Conservation (phyloP, 768 basidiomycete genomes). For the Xerocomus spinulosus region DNA sequence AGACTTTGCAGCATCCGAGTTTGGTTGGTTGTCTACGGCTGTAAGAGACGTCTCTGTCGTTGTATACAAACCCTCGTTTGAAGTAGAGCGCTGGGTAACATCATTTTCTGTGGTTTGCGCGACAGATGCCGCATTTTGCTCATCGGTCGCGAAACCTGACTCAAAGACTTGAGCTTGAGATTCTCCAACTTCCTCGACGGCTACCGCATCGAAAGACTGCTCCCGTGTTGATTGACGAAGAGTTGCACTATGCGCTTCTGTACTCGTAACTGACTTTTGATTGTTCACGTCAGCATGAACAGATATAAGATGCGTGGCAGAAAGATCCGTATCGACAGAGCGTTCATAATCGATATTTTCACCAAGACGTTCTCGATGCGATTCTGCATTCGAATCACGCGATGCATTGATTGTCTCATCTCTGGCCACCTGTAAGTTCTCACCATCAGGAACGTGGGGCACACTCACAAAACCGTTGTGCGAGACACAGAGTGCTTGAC, state of each 20-base stretch:
- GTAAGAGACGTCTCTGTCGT: not conserved
- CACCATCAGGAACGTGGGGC: not conserved
- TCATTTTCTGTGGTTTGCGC: not conserved
- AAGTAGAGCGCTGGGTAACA: not conserved
- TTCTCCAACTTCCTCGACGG: not conserved
- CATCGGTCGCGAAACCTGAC: not conserved
- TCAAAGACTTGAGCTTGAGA: not conserved
- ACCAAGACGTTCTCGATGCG: not conserved
- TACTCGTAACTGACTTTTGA: not conserved
- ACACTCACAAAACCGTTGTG: slow-evolving; percentile 1
- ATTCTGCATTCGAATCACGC: not conserved
- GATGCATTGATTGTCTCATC: not conserved
- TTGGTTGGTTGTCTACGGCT: not conserved
- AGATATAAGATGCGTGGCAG: not conserved
- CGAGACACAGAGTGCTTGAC: not conserved
- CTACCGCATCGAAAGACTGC: not conserved
- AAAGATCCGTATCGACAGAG: not conserved
- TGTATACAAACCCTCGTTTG: not conserved
- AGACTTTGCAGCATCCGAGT: not conserved
- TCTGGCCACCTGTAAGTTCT: slow-evolving; percentile 3
- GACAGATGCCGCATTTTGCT: not conserved
- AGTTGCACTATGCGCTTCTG: not conserved
- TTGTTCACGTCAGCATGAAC: not conserved
- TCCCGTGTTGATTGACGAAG: not conserved
- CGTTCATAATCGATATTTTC: not conserved